These are phyloP conservation scores for Trematosphaeria pertusa DNA, from an alignment of 2,329 filamentous ascomycete genomes.

Conservation along the genomic window DNA sequence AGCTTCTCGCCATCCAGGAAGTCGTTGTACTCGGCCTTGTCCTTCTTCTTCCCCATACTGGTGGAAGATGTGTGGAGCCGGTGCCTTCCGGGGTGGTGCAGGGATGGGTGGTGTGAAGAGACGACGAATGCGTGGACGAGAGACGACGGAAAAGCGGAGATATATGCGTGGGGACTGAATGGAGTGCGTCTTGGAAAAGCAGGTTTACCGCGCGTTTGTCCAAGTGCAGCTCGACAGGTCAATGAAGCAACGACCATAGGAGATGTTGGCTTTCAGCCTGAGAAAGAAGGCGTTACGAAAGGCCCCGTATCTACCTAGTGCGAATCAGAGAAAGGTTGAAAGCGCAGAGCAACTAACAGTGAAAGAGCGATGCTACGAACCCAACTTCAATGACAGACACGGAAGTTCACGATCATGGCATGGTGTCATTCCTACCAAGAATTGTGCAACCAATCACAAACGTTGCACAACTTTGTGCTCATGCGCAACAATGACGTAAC, in stretches of 20 bases:
- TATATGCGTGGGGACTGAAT: too few species aligned
- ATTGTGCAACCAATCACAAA: background rate
- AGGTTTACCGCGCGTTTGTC: background rate
- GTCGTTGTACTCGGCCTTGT: constrained; percentile 41
- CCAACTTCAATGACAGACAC: background rate
- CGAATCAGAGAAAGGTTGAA: too few species aligned
- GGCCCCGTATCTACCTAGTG: too few species aligned
- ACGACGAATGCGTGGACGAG: too few species aligned
- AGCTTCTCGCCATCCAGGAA: constrained; percentile 44
- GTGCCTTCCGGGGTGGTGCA: background rate
- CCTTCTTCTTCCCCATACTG: constrained; percentile 40
- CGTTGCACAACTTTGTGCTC: background rate
- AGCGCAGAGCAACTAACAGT: too few species aligned
- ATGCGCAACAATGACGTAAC: constrained; percentile 3
- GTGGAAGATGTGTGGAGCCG: constrained; percentile 1
- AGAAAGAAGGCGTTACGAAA: constrained; percentile 1
- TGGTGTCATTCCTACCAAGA: background rate
- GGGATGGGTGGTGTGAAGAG: background rate
- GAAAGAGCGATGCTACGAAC: too few species aligned
- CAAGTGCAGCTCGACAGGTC: constrained; percentile 1
- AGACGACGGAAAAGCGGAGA: too few species aligned
- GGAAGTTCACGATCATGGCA: constrained; percentile 1
- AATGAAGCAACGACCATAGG: constrained; percentile 7
- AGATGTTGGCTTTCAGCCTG: background rate
- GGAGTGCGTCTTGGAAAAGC: background rate